phyloP scores from a whole-genome alignment of 2,329 filamentous ascomycete species.

The Talaromyces verruculosus region DNA sequence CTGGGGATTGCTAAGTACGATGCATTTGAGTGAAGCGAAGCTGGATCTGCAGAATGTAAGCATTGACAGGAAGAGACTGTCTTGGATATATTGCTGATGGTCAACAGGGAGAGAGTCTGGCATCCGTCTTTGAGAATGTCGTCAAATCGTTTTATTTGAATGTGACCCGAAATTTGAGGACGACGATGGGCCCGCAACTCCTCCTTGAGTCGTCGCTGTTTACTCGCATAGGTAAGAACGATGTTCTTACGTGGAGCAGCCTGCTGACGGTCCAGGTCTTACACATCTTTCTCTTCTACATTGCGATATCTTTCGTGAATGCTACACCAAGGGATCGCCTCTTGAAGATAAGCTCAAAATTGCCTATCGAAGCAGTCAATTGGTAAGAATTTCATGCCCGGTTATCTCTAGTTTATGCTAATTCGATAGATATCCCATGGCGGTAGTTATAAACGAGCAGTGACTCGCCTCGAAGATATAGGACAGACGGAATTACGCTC shows the following conservation, averaged over 20 bases:
- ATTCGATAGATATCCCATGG: conserved; percentile 54
- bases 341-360: conserved; percentile 79
- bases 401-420: not conserved
- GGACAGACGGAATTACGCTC: conserved; percentile 65
- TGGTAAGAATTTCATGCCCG: conserved; percentile 41
- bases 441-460: conserved; percentile 70
- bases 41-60: conserved; percentile 71
- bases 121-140: conserved; percentile 70
- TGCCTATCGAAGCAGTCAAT: conserved; percentile 67
- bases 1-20: conserved; percentile 80
- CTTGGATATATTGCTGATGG: conserved; percentile 35
- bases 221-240: conserved; percentile 64
- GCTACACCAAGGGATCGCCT: conserved; percentile 63
- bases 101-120: conserved; percentile 55
- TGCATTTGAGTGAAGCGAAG: conserved; percentile 82
- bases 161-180: conserved; percentile 71
- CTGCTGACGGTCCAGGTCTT: conserved; percentile 47
- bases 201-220: conserved; percentile 72
- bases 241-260: not conserved
- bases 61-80: conserved; percentile 28
- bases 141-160: conserved; percentile 81
- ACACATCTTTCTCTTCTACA: conserved; percentile 57
- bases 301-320: conserved; percentile 72
- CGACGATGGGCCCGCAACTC: conserved; percentile 71
- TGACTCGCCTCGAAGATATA: conserved; percentile 59